Percentiles rank a stretch among this genome's conserved stretches.
Evolutionary conservation across 768 basidiomycete genomes (phyloP).

Genomic region (Trametes meyenii): DNA sequence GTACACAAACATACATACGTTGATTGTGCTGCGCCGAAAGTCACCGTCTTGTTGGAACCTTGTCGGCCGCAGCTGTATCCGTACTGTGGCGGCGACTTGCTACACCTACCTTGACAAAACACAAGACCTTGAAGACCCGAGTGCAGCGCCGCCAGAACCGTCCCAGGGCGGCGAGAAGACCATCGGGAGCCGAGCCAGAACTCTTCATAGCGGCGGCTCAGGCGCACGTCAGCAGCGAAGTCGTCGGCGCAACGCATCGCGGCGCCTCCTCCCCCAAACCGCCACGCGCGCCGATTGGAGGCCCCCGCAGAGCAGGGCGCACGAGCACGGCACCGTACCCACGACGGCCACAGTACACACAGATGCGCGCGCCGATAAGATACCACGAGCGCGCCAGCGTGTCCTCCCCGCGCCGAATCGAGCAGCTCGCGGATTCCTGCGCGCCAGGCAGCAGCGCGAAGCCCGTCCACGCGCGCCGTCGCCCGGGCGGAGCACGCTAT

Average conservation of each 20-base stretch:
- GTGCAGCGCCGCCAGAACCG: slow-evolving; percentile 7
- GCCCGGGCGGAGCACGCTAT: slow-evolving; percentile 2
- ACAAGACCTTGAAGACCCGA: not conserved
- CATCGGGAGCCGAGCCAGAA: slow-evolving; percentile 6
- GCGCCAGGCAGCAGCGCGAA: slow-evolving; percentile 14
- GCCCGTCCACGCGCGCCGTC: slow-evolving; percentile 12
- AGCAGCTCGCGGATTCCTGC: slow-evolving; percentile 6
- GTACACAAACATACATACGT: too few species aligned
- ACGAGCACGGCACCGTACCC: not conserved
- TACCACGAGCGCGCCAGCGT: slow-evolving; percentile 11
- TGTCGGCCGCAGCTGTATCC: too few species aligned
- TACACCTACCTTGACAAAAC: too few species aligned
- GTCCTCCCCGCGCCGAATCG: slow-evolving; percentile 2
- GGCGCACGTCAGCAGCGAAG: slow-evolving; percentile 2
- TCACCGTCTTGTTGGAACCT: too few species aligned
- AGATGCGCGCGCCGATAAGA: slow-evolving; percentile 16
- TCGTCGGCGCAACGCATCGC: not conserved
- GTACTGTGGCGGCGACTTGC: too few species aligned
- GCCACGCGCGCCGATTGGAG: not conserved
- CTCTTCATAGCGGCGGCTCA: not conserved
- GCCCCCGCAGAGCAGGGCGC: not conserved
- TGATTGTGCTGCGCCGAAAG: too few species aligned
- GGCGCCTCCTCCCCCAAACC: too few species aligned
- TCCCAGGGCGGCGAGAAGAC: not conserved
- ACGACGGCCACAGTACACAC: not conserved